Percentiles rank a stretch among this genome's conserved stretches.
Evolutionary conservation across 1,284 basidiomycete species (phyloP).

Genomic region (Apiotrichum gracile): DNA sequence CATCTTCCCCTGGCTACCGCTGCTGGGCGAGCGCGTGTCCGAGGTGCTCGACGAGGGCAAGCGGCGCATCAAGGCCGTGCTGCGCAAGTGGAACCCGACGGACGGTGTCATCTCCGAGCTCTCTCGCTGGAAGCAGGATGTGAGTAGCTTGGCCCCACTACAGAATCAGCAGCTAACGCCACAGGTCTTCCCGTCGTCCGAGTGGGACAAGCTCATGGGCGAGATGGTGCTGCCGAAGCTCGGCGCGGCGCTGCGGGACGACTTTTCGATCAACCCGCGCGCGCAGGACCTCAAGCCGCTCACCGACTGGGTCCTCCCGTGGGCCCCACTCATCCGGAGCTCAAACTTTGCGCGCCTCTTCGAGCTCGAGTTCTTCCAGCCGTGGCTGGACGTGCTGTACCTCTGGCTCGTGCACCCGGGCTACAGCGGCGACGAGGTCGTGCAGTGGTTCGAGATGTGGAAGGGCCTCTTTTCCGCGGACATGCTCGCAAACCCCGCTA

Average conservation of each 20-base stretch:
- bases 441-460: conserved; percentile 83
- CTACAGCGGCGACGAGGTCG: conserved; percentile 82
- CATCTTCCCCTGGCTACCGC: conserved; percentile 92
- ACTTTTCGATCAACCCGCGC: conserved; percentile 81
- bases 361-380: conserved; percentile 88
- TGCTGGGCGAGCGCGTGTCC: conserved; percentile 71
- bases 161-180: background rate
- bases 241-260: conserved; percentile 66
- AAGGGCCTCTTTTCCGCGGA: conserved; percentile 68
- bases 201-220: conserved; percentile 88
- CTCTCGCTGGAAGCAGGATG: conserved; percentile 66
- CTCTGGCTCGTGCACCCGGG: conserved; percentile 81
- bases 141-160: conserved; percentile 48
- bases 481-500: conserved; percentile 59
- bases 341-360: conserved; percentile 74
- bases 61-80: conserved; percentile 69
- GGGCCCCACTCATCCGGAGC: conserved; percentile 66
- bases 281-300: conserved; percentile 82
- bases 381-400: conserved; percentile 88
- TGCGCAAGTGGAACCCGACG: conserved; percentile 70
- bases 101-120: conserved; percentile 73
- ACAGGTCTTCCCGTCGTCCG: conserved; percentile 65
- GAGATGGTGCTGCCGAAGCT: conserved; percentile 88
- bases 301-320: conserved; percentile 66
- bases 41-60: conserved; percentile 76